Evolutionary conservation across 2,329 filamentous ascomycete species (phyloP).

Genomic region (Penicillium vulpinum): DNA sequence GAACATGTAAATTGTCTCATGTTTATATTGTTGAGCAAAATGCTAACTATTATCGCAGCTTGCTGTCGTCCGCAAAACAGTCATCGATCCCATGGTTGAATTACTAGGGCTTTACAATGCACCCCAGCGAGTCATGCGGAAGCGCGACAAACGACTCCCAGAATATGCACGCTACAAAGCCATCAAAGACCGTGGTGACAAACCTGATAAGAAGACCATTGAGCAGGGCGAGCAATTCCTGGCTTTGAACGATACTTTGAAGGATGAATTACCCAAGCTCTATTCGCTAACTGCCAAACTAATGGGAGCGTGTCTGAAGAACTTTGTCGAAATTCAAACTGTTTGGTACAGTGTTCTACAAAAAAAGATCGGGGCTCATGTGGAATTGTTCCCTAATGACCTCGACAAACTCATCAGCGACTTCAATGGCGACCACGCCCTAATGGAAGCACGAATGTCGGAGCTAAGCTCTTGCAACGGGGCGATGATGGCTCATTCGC

Average conservation of each 20-base stretch:
- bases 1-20: slow-evolving; percentile 65
- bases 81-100: slow-evolving; percentile 79
- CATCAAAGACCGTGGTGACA: slow-evolving; percentile 77
- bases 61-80: slow-evolving; percentile 70
- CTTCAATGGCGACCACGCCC: slow-evolving; percentile 77
- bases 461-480: slow-evolving; percentile 78
- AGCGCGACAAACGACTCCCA: slow-evolving; percentile 86
- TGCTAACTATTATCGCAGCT: slow-evolving; percentile 41
- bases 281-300: slow-evolving; percentile 78
- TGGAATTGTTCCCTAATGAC: slow-evolving; percentile 68
- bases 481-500: slow-evolving; percentile 58
- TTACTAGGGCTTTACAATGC: slow-evolving; percentile 79
- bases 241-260: slow-evolving; percentile 87
- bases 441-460: slow-evolving; percentile 70
- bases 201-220: slow-evolving; percentile 78
- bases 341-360: slow-evolving; percentile 82
- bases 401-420: slow-evolving; percentile 71
- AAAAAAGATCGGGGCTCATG: slow-evolving; percentile 74
- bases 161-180: slow-evolving; percentile 83
- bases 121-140: slow-evolving; percentile 86
- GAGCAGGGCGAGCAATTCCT: slow-evolving; percentile 87
- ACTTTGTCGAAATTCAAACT: slow-evolving; percentile 80
- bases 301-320: slow-evolving; percentile 77
- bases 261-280: slow-evolving; percentile 84
- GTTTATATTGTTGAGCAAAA: slow-evolving; percentile 1